These are phyloP conservation scores for Phytophthora hibernalis DNA, from an alignment of 352 stramenopile species.

Conservation along the genomic window DNA sequence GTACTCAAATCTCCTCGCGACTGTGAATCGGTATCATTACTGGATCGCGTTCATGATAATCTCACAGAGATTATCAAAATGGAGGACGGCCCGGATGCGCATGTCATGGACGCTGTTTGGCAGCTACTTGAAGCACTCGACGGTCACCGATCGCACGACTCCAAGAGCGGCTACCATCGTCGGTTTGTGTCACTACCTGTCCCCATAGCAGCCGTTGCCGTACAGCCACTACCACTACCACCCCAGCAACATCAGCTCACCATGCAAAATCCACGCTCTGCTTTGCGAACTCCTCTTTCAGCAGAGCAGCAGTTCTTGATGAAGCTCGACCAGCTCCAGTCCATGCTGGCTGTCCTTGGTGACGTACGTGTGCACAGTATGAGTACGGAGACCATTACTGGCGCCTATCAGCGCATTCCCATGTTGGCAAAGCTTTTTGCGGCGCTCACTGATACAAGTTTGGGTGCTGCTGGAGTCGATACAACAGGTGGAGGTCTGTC, in stretches of 20 bases:
- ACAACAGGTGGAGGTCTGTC: slow-evolving; percentile 11
- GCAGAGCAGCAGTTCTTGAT: slow-evolving; percentile 68
- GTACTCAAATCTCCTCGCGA: slow-evolving; percentile 18
- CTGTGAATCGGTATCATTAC: slow-evolving; percentile 26
- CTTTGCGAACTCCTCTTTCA: slow-evolving; percentile 42
- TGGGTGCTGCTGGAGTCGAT: slow-evolving; percentile 52
- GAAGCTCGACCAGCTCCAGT: slow-evolving; percentile 73
- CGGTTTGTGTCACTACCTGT: slow-evolving; percentile 15
- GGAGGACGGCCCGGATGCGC: slow-evolving; percentile 33
- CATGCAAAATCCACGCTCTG: slow-evolving; percentile 14
- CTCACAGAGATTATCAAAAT: slow-evolving; percentile 66
- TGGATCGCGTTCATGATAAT: slow-evolving; percentile 56
- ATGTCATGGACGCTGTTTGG: slow-evolving; percentile 54
- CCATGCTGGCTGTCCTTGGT: slow-evolving; percentile 46
- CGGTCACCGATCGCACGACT: slow-evolving; percentile 29
- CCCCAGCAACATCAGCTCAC: slow-evolving; percentile 3
- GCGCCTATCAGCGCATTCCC: slow-evolving; percentile 55
- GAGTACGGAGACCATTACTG: slow-evolving; percentile 61
- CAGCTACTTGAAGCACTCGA: slow-evolving; percentile 66
- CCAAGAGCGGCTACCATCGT: slow-evolving; percentile 41
- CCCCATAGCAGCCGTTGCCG: neutral
- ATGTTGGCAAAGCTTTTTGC: slow-evolving; percentile 54
- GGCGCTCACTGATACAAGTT: slow-evolving; percentile 42
- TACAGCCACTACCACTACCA: slow-evolving; percentile 5
- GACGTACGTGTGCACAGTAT: slow-evolving; percentile 54